These are phyloP conservation scores for Fistulina hepatica DNA, from an alignment of 1,284 basidiomycete species.

Conservation along the genomic window DNA sequence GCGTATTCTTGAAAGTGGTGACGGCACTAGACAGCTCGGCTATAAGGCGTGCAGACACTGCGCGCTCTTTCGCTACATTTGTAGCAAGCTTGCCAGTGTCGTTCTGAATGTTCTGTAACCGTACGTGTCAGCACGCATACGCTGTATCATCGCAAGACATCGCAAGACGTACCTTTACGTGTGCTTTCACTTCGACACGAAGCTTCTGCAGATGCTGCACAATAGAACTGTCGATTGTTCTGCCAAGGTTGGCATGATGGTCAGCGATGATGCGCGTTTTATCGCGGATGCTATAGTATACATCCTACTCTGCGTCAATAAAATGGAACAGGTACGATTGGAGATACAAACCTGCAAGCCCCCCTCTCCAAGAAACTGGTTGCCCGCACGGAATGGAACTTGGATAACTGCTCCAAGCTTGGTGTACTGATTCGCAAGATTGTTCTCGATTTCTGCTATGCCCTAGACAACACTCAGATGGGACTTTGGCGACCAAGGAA, in stretches of 20 bases:
- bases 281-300: conserved; percentile 90
- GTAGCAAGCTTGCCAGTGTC: conserved; percentile 95
- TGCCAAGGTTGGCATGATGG: conserved; percentile 92
- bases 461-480: conserved; percentile 38
- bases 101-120: conserved; percentile 85
- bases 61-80: conserved; percentile 88
- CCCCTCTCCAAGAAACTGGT: conserved; percentile 91
- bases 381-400: conserved; percentile 91
- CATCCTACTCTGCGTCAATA: conserved; percentile 52
- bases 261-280: conserved; percentile 93
- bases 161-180: conserved; percentile 62
- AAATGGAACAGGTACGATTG: neutral
- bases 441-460: conserved; percentile 90
- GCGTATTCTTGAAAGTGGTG: conserved; percentile 90
- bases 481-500: neutral
- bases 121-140: neutral
- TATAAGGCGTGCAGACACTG: conserved; percentile 80
- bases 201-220: conserved; percentile 97
- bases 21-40: conserved; percentile 84
- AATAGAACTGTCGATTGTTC: conserved; percentile 94
- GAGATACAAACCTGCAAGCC: conserved; percentile 55
- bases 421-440: conserved; percentile 88
- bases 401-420: conserved; percentile 97
- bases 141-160: neutral
- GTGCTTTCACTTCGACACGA: conserved; percentile 90